A percentile compares a stretch with the other conserved stretches of the same genome.
Evolutionary conservation across 2,329 filamentous ascomycete species (phyloP).

Genomic region (Fusarium miscanthi): DNA sequence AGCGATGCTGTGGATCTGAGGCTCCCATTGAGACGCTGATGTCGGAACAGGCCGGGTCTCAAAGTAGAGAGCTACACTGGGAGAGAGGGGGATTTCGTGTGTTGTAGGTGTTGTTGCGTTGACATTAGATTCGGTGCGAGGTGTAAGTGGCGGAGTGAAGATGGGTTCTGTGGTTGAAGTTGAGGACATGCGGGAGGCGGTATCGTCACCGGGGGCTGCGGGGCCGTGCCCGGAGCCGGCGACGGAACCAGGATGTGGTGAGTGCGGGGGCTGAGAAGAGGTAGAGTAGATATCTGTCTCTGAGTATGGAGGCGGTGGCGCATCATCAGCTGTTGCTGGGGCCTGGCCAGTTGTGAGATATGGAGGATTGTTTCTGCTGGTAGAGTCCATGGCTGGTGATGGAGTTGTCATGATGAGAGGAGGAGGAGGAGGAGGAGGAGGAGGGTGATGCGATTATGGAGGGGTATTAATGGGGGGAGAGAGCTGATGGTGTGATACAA

Average conservation of each 20-base stretch:
- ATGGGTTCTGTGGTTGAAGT: slow-evolving; percentile 59
- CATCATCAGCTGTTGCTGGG: slow-evolving; percentile 46
- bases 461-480: not conserved
- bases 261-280: slow-evolving; percentile 45
- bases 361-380: slow-evolving; percentile 8
- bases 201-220: slow-evolving; percentile 50
- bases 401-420: slow-evolving; percentile 31
- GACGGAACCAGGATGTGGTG: slow-evolving; percentile 30
- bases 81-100: slow-evolving; percentile 34
- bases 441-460: not conserved
- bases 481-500: not conserved
- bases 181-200: slow-evolving; percentile 53
- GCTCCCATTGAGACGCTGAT: slow-evolving; percentile 40
- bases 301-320: slow-evolving; percentile 66
- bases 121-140: slow-evolving; percentile 47
- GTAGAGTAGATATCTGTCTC: slow-evolving; percentile 68
- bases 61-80: slow-evolving; percentile 55
- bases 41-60: slow-evolving; percentile 54
- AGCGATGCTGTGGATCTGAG: slow-evolving; percentile 50
- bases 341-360: slow-evolving; percentile 27
- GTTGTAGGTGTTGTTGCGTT: slow-evolving; percentile 21
- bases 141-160: slow-evolving; percentile 64
- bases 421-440: not conserved
- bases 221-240: slow-evolving; percentile 40
- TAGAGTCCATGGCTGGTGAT: slow-evolving; percentile 27